Conservation (phyloP, 345 rosid genomes). For the Eucalyptus sp. region DNA sequence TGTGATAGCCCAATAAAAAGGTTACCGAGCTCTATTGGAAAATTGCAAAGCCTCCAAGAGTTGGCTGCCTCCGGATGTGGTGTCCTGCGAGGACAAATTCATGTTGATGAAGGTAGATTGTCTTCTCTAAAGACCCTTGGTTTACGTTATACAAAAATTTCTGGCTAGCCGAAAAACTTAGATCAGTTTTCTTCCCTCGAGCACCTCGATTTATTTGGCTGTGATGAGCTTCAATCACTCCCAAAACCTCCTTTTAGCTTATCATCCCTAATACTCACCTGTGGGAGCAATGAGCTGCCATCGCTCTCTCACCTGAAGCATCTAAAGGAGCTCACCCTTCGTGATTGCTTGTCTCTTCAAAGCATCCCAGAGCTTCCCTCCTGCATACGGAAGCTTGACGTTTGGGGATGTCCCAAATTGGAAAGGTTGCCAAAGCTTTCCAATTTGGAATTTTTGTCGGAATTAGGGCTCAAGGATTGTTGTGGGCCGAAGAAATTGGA, state of each 20-base stretch:
- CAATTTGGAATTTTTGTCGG: no score
- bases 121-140: background rate
- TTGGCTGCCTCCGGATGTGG: background rate
- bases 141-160: fast-evolving
- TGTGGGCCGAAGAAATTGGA: background rate
- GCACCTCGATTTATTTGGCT: background rate
- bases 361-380: background rate
- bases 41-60: background rate
- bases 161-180: background rate
- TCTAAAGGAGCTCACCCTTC: background rate
- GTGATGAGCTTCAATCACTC: background rate
- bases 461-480: background rate
- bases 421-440: background rate
- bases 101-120: background rate
- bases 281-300: background rate
- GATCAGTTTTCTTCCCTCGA: background rate
- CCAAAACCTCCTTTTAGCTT: background rate
- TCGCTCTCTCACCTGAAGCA: background rate
- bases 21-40: background rate
- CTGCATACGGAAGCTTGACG: background rate
- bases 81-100: background rate
- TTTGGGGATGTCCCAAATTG: background rate
- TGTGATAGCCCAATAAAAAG: background rate
- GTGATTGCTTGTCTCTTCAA: background rate
- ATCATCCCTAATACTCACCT: fast-evolving